Evolutionary conservation across 805 yeast species (phyloP), one percentile per base, ranked within the genome.

Genomic region (Cyberlindnera sargentensis): DNA sequence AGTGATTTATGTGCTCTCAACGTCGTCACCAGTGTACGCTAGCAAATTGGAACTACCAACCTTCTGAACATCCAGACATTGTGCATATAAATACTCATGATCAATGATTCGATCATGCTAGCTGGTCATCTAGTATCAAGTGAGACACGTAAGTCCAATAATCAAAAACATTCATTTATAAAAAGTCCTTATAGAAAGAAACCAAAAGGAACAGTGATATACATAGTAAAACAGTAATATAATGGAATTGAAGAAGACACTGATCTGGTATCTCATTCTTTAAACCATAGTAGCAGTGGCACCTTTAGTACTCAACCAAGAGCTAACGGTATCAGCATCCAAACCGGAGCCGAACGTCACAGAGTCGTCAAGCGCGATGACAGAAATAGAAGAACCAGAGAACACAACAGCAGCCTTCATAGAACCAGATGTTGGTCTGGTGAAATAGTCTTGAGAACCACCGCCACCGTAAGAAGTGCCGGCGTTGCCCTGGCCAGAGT

Each of bases 341-440:
- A 89, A 70, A 37, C 78, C 61, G 37, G 76, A 58, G 49, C 65
- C 72, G 57, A 83, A 82, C 52, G 68, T 68, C 37, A 67, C 62
- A 37, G 45, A 31, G 58, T 77, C 81, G 57, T 77, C 82, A 44
- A 89, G 76, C 49, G 72, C 67, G 49, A 78, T 76, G 57, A 87
- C 65, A 58, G 77, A 75, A 52, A 88, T 72, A 27, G 23, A 8
- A 34, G 66, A 49, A 48, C 73, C 69, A 51, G 75, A 70, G 68
- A 93, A 91, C 60, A 93, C 70, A 47, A 77, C 96, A 53, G 96
- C 98, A 59, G 93, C 96, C 73, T 86, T 88, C 72, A 88, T 69
- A 36, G 95, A 70, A 23, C 78, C 73, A 48, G 70, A 59, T 37
- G 84, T 75, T 57, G 99, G 99, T 77, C 99, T 88, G 24, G 64